phyloP scores from a whole-genome alignment of 257 asterid genomes.

The Scutellaria barbata region DNA sequence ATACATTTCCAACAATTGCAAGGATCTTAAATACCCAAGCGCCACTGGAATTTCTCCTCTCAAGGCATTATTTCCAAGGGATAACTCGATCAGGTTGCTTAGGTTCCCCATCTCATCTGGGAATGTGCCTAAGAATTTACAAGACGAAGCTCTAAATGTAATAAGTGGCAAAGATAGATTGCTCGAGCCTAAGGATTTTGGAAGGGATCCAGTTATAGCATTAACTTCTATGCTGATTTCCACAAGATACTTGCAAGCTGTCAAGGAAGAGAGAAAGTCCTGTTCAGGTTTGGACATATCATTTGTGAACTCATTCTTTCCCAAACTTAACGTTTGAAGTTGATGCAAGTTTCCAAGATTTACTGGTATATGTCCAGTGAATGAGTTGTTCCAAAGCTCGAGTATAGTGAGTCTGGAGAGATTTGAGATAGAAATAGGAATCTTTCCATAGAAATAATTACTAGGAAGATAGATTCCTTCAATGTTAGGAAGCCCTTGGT shows the following conservation, averaged over 20 bases:
- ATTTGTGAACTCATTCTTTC: not conserved
- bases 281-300: not conserved
- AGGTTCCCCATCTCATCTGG: not conserved
- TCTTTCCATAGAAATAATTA: not conserved
- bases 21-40: not conserved
- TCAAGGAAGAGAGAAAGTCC: not conserved
- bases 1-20: not conserved
- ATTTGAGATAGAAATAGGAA: not conserved
- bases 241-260: not conserved
- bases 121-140: not conserved
- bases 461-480: not conserved
- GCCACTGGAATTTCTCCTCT: not conserved
- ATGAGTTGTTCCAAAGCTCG: not conserved
- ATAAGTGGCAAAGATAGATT: not conserved
- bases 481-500: not conserved
- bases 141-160: not conserved
- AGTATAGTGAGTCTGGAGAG: not conserved
- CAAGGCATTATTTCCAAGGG: not conserved
- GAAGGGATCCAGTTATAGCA: not conserved
- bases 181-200: not conserved
- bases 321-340: not conserved
- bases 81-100: not conserved
- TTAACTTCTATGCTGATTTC: too few relatives aligned
- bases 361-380: not conserved
- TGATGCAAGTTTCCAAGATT: not conserved